Conservation (phyloP, 805 yeast species). For the Candida ovalis region DNA sequence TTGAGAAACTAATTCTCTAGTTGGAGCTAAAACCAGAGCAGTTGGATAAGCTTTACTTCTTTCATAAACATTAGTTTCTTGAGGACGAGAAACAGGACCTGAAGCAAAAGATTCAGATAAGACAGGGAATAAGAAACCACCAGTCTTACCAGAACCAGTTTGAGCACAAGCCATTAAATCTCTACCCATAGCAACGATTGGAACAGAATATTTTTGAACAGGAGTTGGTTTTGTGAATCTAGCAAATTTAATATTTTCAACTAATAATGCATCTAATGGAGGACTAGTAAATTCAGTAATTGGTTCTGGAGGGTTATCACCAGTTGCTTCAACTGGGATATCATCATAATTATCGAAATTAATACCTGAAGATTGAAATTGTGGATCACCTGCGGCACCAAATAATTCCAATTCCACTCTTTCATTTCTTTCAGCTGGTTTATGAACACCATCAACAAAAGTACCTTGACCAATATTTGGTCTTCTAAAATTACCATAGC, state of each 20-base stretch:
- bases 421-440: conserved; percentile 72
- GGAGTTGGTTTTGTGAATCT: conserved; percentile 97
- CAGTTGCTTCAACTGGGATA: conserved; percentile 97
- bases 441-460: conserved; percentile 84
- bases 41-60: conserved; percentile 89
- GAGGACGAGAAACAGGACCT: conserved; percentile 46
- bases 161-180: conserved; percentile 95
- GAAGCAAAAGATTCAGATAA: conserved; percentile 89
- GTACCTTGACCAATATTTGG: conserved; percentile 60
- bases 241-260: conserved; percentile 83
- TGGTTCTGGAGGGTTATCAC: conserved; percentile 93
- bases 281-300: conserved; percentile 84
- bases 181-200: conserved; percentile 63
- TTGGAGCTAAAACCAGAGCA: conserved; percentile 94
- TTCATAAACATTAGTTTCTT: conserved; percentile 46
- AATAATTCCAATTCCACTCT: conserved; percentile 74
- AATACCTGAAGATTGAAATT: conserved; percentile 90
- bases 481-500: conserved; percentile 31
- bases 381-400: conserved; percentile 73
- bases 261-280: conserved; percentile 81
- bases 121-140: conserved; percentile 98
- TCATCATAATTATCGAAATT: conserved; percentile 98
- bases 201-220: conserved; percentile 87
- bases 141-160: conserved; percentile 99
- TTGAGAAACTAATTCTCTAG: conserved; percentile 98